phyloP scores from a whole-genome alignment of 1,139 yeast species.

The Blastobotrys petasosporus region DNA sequence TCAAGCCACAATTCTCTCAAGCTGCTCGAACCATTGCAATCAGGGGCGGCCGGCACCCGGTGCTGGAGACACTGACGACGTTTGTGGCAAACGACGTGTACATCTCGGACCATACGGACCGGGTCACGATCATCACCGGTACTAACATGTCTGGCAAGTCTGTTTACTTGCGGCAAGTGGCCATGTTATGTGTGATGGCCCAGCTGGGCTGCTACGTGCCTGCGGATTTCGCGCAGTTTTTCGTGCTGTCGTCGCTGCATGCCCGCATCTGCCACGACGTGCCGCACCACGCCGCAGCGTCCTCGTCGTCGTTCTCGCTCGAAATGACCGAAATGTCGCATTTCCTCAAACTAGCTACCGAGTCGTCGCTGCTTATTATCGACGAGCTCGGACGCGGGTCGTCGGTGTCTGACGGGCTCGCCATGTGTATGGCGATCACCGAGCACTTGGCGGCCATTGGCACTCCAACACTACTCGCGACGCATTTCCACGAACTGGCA shows the following conservation, averaged over 20 bases:
- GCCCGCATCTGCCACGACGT: constrained; percentile 55
- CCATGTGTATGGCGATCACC: constrained; percentile 1
- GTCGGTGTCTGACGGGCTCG: constrained; percentile 2
- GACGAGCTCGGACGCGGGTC: constrained; percentile 62
- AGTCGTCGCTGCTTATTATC: constrained; percentile 49
- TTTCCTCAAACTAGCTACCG: constrained; percentile 46
- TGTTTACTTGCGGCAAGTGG: constrained; percentile 82
- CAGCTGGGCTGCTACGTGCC: constrained; percentile 91
- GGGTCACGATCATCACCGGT: constrained; percentile 63
- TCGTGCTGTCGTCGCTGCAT: constrained; percentile 51
- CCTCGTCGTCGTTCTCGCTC: constrained; percentile 70
- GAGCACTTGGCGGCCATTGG: background rate
- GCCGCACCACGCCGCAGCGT: constrained; percentile 56
- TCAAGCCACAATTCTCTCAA: constrained; percentile 48
- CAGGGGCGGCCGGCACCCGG: constrained; percentile 67
- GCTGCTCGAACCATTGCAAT: constrained; percentile 50
- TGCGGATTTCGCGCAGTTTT: constrained; percentile 45
- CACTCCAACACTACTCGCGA: background rate
- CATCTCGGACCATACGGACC: constrained; percentile 41
- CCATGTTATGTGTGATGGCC: constrained; percentile 75
- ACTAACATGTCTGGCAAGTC: constrained; percentile 99
- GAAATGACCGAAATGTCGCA: constrained; percentile 62
- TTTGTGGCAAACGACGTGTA: constrained; percentile 68
- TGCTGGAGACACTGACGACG: constrained; percentile 46
- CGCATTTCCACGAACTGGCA: constrained; percentile 4